Evolutionary conservation across 2,329 filamentous ascomycete genomes (phyloP), one percentile per base, ranked within the genome.

Genomic region (Trichoderma sp.): DNA sequence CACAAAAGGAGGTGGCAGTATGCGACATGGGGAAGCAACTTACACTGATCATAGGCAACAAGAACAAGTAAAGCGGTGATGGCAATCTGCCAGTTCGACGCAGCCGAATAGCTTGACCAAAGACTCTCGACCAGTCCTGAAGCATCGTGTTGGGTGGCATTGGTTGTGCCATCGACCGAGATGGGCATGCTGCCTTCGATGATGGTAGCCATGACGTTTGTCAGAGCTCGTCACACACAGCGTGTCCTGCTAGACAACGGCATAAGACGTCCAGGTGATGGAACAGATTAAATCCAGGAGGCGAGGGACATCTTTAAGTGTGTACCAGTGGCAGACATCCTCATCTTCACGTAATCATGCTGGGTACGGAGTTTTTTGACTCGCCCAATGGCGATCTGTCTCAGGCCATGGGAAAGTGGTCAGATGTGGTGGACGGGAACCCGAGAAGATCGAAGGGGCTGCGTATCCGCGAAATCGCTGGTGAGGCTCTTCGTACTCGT

Each of bases 21-120:
- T 39, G 7, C 14, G 12, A 14, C 12, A 39, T 14, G 34, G 34
- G 14, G 12, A 39, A 3, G 7, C 7, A 15, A 34, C 48, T n/a
- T 54, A 62, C 59, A 44, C 26, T 62, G 59, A 15, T 62, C 59
- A 26, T 62, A 62, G n/a, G 39, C n/a, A 9, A 62, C 6, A 1
- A 63, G 10, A 14, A 54, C 26, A 15, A 63, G 19, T 2, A 63
- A 10, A 4, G 39, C 59, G 2, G 59, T 63, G 26, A 63, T 34
- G 15, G 50, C 59, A 6, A 55, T 55, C 41, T 63, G 39, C 59
- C 59, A 63, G 28, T 17, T 45, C 5, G 44, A 59, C 15, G 7
- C 17, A 12, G 30, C 12, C 19, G 41, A 24, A 39, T 54, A 62
- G 12, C 5, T 39, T 34, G 50, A 47, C 5, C 34, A 6, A 3